Base-by-base conservation (phyloP, 352 stramenopile species). In the Globisporangium spiculum region DNA sequence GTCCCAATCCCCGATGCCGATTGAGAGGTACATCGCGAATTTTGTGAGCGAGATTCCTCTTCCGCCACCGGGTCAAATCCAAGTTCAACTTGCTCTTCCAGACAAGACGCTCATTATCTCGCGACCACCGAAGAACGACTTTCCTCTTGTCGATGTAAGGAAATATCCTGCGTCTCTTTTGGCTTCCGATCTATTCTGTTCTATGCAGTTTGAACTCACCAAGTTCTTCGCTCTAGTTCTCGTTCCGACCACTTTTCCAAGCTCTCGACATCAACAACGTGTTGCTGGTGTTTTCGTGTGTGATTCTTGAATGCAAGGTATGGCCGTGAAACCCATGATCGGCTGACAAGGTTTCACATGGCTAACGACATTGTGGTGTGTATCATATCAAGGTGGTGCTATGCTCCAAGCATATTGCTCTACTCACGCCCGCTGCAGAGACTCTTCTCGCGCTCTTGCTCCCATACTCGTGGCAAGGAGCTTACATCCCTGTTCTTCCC, bases 1-100 rank as follows among this genome's bases (percentile, higher is more conserved):
- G 9, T 94, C 86, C 0, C 85, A 97, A 54, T 88, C 95, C 0
- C 94, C 96, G 1, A 91, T 98, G 70, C 97, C 97, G 0, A 92
- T 99, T 44, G 97, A 99, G 74, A 77, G 96, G 48, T 99, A 99
- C 72, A 97, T 99, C 64, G 79, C 88, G 16, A 99, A 99, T 70
- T 98, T 99, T 74, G 93, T 98, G 59, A 82, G 79, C 48, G 97
- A 99, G 80, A 95, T 99, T 32, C 97, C 97, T 14, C 78, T 99
- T 36, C 97, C 97, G 7, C 96, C 97, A 5, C 96, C 84, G 6
- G 85, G 87, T 5, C 84, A 95, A 67, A 92, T 98, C 34, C 83
- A 97, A 81, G 94, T 99, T 1, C 83, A 97, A 66, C 88, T 97
- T 63, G 85, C 89, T 4, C 73, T 97, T 10, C 77, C 94, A 60